Evolutionary conservation across 139 green algal species (phyloP), one percentile per base, ranked within the genome.

Genomic region (Astrephomene gubernaculifera): DNA sequence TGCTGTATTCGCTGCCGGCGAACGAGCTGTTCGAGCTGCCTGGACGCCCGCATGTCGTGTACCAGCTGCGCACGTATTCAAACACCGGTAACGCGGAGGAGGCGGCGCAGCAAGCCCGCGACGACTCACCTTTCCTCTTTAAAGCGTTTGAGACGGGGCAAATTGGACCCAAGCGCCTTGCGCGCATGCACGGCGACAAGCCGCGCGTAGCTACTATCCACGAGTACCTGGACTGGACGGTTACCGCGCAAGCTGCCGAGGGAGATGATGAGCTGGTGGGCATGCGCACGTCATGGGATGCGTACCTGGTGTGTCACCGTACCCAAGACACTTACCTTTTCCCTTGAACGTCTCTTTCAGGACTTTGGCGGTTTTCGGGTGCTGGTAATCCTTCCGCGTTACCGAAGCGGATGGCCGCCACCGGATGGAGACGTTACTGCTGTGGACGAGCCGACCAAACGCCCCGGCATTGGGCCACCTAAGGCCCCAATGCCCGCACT

Each of bases 191-290:
- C 43, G 89, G 87, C 0, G 89, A 89, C 39, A 88, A 94, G 74
- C 92, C 95, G 9, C 91, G 96, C 25, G 91, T 93, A 24, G 88
- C 93, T 71, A 99, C 96, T 71, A 99, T 99, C 45, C 96, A 99
- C 82, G 96, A 99, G 85, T 99, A 98, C 89, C 91, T 99, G 29
- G 94, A 98, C 88, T 99, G 96, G 96, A 99, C 96, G 5, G 92
- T 98, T 19, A 97, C 96, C 3, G 94, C 93, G 7, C 88, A 92
- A 49, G 88, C 92, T 35, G 89, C 94, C 4, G 71, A 91, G 27
- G 85, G 90, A 29, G 91, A 93, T 9, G 89, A 95, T 29, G 92
- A 96, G 65, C 91, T 95, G 88, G 90, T 94, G 68, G 24, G 89
- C 61, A n/a, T 65, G 9, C 19, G 57, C 57, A 35, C 57, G 57